Evolutionary conservation across 192 early-diverging fungal genomes (phyloP).

Genomic region (Backusella macrospora): DNA sequence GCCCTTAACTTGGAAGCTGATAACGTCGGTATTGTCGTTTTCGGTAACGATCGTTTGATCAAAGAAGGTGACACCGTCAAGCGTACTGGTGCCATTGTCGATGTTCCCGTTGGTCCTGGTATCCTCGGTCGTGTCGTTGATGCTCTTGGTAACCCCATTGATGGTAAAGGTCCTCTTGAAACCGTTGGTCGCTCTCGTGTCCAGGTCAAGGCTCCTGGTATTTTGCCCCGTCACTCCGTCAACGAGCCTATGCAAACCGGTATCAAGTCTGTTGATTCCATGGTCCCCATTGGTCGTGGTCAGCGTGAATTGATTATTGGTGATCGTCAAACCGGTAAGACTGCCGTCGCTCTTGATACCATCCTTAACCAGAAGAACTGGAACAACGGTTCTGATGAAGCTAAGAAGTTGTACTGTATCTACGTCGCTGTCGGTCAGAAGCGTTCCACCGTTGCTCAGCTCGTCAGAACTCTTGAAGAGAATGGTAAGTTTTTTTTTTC

Average conservation of each 20-base stretch:
- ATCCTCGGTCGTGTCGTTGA: conserved; percentile 96
- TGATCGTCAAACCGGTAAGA: conserved; percentile 99
- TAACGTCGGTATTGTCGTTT: conserved; percentile 95
- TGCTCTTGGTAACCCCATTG: conserved; percentile 98
- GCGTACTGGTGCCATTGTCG: conserved; percentile 98
- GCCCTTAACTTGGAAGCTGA: conserved; percentile 98
- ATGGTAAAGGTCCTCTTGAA: conserved; percentile 97
- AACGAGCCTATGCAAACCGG: conserved; percentile 99
- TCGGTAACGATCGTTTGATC: conserved; percentile 99
- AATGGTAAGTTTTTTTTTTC: conserved; percentile 49
- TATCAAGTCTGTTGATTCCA: conserved; percentile 99
- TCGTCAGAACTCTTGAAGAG: conserved; percentile 97
- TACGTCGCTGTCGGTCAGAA: conserved; percentile 99
- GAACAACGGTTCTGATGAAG: conserved; percentile 93
- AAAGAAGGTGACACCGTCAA: conserved; percentile 99
- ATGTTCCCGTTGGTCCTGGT: conserved; percentile 94
- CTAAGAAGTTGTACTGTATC: conserved; percentile 99
- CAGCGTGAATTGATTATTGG: conserved; percentile 99
- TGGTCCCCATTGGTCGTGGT: conserved; percentile 99
- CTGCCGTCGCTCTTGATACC: conserved; percentile 96
- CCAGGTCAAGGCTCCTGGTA: conserved; percentile 99
- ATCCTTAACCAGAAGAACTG: conserved; percentile 99
- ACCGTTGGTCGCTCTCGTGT: conserved; percentile 86
- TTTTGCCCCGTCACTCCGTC: conserved; percentile 98
- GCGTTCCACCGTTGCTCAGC: conserved; percentile 98